phyloP scores from a whole-genome alignment of 441 rosid genomes.

The Euphorbia schlechtendalii region DNA sequence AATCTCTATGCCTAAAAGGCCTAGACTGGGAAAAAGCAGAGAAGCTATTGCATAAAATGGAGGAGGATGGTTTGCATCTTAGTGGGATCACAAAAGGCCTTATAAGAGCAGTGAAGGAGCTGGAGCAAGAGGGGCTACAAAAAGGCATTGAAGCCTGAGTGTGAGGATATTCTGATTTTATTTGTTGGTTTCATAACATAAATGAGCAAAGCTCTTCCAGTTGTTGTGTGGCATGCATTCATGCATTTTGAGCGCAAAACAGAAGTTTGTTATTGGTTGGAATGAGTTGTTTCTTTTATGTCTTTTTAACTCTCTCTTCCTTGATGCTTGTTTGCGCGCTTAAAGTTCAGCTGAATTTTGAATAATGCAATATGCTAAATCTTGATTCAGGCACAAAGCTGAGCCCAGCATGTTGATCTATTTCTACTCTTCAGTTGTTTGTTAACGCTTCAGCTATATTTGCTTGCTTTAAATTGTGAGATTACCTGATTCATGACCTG shows the following conservation, averaged over 20 bases:
- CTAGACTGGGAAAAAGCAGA: conserved; percentile 72
- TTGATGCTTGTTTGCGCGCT: not conserved
- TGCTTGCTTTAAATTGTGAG: no score
- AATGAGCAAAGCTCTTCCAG: conserved; percentile 8
- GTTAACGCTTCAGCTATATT: no score
- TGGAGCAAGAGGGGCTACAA: conserved; percentile 41
- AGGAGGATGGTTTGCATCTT: conserved; percentile 56
- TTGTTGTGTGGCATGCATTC: conserved; percentile 8
- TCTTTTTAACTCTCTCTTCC: not conserved
- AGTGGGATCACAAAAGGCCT: conserved; percentile 66
- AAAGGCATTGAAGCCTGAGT: conserved; percentile 15
- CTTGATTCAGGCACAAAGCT: not conserved
- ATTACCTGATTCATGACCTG: not conserved
- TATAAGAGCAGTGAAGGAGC: conserved; percentile 70
- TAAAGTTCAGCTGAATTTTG: not conserved
- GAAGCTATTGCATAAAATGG: conserved; percentile 58
- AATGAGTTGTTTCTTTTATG: not conserved
- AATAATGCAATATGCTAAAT: not conserved
- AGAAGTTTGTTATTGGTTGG: not conserved
- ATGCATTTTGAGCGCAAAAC: not conserved
- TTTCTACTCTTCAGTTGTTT: no score
- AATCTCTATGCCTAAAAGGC: conserved; percentile 69
- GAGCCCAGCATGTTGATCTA: not conserved
- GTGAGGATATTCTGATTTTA: not conserved
- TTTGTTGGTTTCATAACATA: not conserved